Conservation (phyloP, 768 basidiomycete genomes). For the Lyophyllum atratum region DNA sequence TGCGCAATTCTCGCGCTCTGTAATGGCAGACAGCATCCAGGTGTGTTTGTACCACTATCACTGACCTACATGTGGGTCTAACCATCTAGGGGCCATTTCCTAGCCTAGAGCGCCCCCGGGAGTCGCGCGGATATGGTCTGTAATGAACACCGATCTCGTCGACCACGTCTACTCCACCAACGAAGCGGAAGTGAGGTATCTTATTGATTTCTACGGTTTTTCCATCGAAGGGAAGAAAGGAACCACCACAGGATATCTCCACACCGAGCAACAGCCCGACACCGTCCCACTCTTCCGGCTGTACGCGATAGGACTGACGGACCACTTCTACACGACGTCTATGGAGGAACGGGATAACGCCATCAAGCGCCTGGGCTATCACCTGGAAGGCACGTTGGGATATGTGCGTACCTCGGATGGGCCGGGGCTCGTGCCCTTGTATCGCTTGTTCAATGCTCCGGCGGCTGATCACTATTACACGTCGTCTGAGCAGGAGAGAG, state of each 20-base stretch:
- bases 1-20: background rate
- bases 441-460: constrained; percentile 18
- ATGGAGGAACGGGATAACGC: constrained; percentile 16
- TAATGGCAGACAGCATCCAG: constrained; percentile 1
- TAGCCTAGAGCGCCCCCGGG: constrained; percentile 14
- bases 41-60: constrained; percentile 3
- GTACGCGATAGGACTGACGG: constrained; percentile 18
- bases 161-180: constrained; percentile 26
- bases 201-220: constrained; percentile 24
- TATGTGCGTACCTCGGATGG: constrained; percentile 17
- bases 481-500: constrained; percentile 18
- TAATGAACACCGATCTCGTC: constrained; percentile 22
- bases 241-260: constrained; percentile 19
- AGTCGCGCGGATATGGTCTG: constrained; percentile 20
- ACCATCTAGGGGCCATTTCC: background rate
- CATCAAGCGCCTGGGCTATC: constrained; percentile 21
- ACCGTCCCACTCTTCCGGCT: constrained; percentile 23
- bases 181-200: constrained; percentile 15
- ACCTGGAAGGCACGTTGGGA: constrained; percentile 20
- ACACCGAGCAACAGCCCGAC: constrained; percentile 13
- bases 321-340: constrained; percentile 22
- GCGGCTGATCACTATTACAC: constrained; percentile 24
- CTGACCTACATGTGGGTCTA: background rate
- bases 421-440: constrained; percentile 19
- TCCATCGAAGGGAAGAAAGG: constrained; percentile 20